Conservation (phyloP, 2,329 filamentous ascomycete genomes). For the Fonsecaea nubica region DNA sequence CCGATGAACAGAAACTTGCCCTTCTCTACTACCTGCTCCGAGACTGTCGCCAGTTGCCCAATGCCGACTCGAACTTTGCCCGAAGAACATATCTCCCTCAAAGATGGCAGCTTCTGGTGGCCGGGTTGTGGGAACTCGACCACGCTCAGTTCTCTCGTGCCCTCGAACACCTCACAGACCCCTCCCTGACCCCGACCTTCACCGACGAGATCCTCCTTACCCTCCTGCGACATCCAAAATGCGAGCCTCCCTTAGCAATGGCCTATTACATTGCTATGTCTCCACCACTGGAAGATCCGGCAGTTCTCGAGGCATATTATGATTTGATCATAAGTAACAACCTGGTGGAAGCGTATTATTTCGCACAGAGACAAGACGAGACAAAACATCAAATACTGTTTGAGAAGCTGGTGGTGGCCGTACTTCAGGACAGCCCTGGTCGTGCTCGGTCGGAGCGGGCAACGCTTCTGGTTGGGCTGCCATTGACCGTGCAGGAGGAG, state of each 20-base stretch:
- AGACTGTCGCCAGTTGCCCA: slow-evolving; percentile 66
- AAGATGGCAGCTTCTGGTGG: slow-evolving; percentile 80
- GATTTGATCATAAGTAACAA: slow-evolving; percentile 70
- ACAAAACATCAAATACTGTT: slow-evolving; percentile 69
- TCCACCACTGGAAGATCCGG: slow-evolving; percentile 70
- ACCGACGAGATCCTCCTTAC: slow-evolving; percentile 82
- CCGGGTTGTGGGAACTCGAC: slow-evolving; percentile 82
- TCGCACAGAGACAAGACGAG: slow-evolving; percentile 70
- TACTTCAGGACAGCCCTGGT: slow-evolving; percentile 55
- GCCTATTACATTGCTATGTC: slow-evolving; percentile 80
- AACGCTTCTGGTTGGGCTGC: slow-evolving; percentile 74
- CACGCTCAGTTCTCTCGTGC: slow-evolving; percentile 62
- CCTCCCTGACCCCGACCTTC: slow-evolving; percentile 76
- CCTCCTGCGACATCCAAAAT: slow-evolving; percentile 60
- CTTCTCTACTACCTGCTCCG: slow-evolving; percentile 84
- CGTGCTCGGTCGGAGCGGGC: slow-evolving; percentile 61
- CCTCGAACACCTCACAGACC: slow-evolving; percentile 77
- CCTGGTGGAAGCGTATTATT: slow-evolving; percentile 75
- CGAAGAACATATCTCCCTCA: slow-evolving; percentile 69
- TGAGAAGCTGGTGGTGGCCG: slow-evolving; percentile 67
- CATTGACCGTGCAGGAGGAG: slow-evolving; percentile 74
- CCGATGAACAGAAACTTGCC: slow-evolving; percentile 79
- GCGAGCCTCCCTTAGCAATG: slow-evolving; percentile 70
- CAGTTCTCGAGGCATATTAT: slow-evolving; percentile 71
- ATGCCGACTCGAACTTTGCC: slow-evolving; percentile 66